These are phyloP conservation scores for Rhodosporidiobolus sp. DNA, from an alignment of 768 basidiomycete genomes.

Conservation along the genomic window DNA sequence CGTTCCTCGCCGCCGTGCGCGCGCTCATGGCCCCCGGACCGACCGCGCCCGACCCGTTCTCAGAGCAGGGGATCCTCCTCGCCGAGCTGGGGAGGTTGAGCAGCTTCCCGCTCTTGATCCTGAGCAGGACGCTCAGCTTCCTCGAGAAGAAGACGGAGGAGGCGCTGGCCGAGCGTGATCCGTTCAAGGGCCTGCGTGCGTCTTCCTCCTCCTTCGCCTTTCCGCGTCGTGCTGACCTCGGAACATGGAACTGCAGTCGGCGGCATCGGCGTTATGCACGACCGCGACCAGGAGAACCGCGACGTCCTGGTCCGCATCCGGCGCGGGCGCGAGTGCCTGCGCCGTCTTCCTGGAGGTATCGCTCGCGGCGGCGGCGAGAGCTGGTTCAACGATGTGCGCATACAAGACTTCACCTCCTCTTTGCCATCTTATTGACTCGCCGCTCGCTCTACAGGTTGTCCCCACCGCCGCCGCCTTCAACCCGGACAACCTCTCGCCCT, in stretches of 20 bases:
- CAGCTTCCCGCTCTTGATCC: constrained; percentile 35
- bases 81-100: constrained; percentile 19
- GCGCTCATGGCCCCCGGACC: constrained; percentile 13
- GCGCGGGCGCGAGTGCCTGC: constrained; percentile 17
- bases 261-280: constrained; percentile 21
- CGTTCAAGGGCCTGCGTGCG: constrained; percentile 26
- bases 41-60: constrained; percentile 12
- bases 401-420: neutral
- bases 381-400: constrained; percentile 32
- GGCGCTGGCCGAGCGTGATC: constrained; percentile 28
- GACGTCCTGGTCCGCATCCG: constrained; percentile 28
- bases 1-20: constrained; percentile 28
- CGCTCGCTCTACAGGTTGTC: neutral
- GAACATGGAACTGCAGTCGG: constrained; percentile 10
- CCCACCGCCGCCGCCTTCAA: neutral
- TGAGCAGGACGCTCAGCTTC: constrained; percentile 24
- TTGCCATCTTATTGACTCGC: neutral
- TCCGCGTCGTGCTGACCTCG: neutral
- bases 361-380: constrained; percentile 32
- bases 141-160: constrained; percentile 38
- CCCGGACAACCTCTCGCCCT: neutral
- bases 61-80: constrained; percentile 16
- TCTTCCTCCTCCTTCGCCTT: neutral
- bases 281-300: constrained; percentile 31
- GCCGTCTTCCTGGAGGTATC: constrained; percentile 22